Percentiles rank a stretch among this genome's conserved stretches.
phyloP scores from a whole-genome alignment of 148 eudicot genomes.

The Rhododendron griersonianum region DNA sequence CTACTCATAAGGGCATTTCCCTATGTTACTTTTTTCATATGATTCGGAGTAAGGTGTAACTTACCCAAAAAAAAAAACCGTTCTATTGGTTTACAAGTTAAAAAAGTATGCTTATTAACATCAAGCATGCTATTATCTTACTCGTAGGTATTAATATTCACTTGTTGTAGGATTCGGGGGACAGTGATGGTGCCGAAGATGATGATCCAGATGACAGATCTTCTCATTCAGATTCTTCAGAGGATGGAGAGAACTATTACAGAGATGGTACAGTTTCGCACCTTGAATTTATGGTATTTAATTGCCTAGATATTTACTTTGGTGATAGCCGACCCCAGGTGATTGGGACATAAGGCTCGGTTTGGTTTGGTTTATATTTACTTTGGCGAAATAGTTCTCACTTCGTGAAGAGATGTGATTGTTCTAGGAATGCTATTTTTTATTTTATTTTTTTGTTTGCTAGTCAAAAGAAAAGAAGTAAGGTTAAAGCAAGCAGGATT shows the following conservation, averaged over 20 bases:
- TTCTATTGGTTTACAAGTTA: background rate
- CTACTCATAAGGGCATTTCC: background rate
- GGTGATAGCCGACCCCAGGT: background rate
- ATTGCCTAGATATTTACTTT: background rate
- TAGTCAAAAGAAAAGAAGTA: background rate
- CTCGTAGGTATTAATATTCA: background rate
- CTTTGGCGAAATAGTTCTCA: background rate
- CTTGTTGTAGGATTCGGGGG: slow-evolving; percentile 42
- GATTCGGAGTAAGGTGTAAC: background rate
- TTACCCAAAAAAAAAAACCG: background rate
- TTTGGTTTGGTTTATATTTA: background rate
- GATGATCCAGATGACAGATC: slow-evolving; percentile 26
- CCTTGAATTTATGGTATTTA: background rate
- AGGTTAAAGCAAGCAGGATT: slow-evolving; percentile 6
- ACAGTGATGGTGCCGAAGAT: slow-evolving; percentile 37
- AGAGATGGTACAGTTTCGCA: slow-evolving; percentile 27
- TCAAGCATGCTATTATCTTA: background rate
- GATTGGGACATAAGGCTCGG: no score
- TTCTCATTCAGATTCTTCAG: slow-evolving; percentile 37
- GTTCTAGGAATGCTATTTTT: background rate
- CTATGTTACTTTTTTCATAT: background rate
- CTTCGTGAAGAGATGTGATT: background rate
- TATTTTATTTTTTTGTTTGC: background rate
- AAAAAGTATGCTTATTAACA: background rate
- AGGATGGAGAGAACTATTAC: slow-evolving; percentile 35